phyloP scores from a whole-genome alignment of 805 yeast genomes.

The Kazachstania kunashirensis region DNA sequence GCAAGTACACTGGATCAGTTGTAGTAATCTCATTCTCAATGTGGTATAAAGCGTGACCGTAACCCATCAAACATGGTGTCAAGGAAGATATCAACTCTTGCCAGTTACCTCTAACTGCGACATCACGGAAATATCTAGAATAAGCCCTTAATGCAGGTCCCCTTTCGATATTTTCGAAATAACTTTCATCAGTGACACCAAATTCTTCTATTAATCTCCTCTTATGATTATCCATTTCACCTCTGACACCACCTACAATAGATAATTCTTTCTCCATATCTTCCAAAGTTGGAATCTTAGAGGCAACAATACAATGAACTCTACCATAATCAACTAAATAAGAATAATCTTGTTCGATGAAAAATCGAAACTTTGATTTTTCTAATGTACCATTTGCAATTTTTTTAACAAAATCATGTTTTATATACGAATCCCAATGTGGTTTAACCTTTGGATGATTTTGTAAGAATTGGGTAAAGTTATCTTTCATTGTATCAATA shows the following conservation, averaged over 20 bases:
- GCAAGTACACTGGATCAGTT: constrained; percentile 21
- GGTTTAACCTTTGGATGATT: constrained; percentile 46
- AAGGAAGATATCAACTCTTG: constrained; percentile 56
- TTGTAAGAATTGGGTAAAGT: constrained; percentile 41
- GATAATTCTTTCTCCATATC: constrained; percentile 42
- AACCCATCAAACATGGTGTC: constrained; percentile 71
- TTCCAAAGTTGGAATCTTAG: constrained; percentile 47
- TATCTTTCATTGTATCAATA: constrained; percentile 7
- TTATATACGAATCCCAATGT: constrained; percentile 48
- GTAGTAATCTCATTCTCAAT: constrained; percentile 29
- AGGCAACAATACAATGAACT: constrained; percentile 54
- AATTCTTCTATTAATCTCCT: constrained; percentile 36
- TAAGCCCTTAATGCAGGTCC: constrained; percentile 52
- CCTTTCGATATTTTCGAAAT: constrained; percentile 39
- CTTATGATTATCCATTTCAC: constrained; percentile 49
- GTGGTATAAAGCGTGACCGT: constrained; percentile 43
- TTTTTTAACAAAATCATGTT: constrained; percentile 51
- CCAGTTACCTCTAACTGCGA: constrained; percentile 49
- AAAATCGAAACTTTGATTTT: constrained; percentile 42
- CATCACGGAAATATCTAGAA: constrained; percentile 46
- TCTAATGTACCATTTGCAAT: constrained; percentile 46
- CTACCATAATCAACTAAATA: constrained; percentile 61
- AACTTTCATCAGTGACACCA: constrained; percentile 32
- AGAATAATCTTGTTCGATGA: constrained; percentile 50
- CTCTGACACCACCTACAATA: constrained; percentile 42